These are phyloP conservation scores for Pugionium dolabratum DNA, from an alignment of 345 rosid genomes.

Conservation along the genomic window DNA sequence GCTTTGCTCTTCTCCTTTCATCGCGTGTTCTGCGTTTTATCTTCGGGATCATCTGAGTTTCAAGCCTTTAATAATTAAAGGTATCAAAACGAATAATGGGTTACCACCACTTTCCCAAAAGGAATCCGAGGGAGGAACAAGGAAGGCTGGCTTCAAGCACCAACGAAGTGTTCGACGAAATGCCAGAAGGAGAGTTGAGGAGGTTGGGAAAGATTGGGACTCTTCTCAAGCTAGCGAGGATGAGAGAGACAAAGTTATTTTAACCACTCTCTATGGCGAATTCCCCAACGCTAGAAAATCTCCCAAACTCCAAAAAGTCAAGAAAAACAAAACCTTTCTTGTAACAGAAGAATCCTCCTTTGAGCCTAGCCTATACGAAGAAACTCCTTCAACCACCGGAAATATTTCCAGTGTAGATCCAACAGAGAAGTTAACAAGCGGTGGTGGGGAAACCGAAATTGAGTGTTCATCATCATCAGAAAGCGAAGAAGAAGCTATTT, in stretches of 20 bases:
- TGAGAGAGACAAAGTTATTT: constrained; percentile 29
- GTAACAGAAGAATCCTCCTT: constrained; percentile 24
- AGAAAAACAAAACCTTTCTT: constrained; percentile 38
- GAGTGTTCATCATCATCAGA: constrained; percentile 43
- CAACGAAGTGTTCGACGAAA: constrained; percentile 58
- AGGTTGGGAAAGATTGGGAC: constrained; percentile 44
- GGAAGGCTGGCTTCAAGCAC: constrained; percentile 36
- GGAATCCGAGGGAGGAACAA: constrained; percentile 18
- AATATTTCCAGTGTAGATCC: constrained; percentile 21
- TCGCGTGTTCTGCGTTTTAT: constrained; percentile 42
- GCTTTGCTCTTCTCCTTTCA: constrained; percentile 53
- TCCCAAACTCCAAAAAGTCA: constrained; percentile 22
- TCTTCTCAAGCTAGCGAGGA: constrained; percentile 35
- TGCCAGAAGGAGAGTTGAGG: constrained; percentile 44
- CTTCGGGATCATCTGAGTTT: constrained; percentile 35
- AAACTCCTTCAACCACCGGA: background rate
- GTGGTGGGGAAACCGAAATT: constrained; percentile 39
- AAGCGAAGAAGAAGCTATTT: constrained; percentile 40
- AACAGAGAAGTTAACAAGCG: constrained; percentile 24
- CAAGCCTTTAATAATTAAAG: background rate
- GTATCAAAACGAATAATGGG: constrained; percentile 11
- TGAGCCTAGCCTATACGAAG: constrained; percentile 18
- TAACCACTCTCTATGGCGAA: constrained; percentile 31
- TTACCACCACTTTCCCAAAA: constrained; percentile 22
- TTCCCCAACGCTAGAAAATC: constrained; percentile 9